Conservation (phyloP, 805 yeast genomes). For the Hanseniaspora nectarophila region DNA sequence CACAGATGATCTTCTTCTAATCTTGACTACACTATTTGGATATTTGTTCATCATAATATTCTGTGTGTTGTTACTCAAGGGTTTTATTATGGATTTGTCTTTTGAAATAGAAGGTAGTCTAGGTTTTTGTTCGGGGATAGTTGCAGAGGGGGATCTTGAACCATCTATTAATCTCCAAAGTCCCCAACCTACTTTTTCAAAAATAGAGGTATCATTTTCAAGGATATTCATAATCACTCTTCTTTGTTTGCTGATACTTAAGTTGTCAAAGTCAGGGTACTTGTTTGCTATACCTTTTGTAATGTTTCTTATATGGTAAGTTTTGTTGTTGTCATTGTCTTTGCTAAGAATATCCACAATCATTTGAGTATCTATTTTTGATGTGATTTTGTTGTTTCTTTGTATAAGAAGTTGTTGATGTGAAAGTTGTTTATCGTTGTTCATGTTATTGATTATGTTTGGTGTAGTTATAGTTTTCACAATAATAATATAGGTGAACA, state of each 20-base stretch:
- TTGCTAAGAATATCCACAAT: constrained; percentile 38
- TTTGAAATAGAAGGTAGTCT: not conserved
- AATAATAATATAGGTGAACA: not conserved
- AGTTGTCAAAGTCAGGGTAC: constrained; percentile 65
- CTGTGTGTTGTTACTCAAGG: not conserved
- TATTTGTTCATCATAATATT: not conserved
- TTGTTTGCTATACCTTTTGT: constrained; percentile 65
- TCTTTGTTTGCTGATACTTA: constrained; percentile 79
- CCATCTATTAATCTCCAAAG: constrained; percentile 53
- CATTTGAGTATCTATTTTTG: constrained; percentile 12
- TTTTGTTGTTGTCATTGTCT: not conserved
- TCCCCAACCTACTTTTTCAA: constrained; percentile 96
- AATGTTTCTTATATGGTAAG: constrained; percentile 60
- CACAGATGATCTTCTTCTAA: constrained; percentile 19
- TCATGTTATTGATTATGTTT: not conserved
- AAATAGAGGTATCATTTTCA: constrained; percentile 55
- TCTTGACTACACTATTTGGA: constrained; percentile 21
- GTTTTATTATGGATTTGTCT: not conserved
- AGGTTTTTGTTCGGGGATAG: not conserved
- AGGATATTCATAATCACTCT: constrained; percentile 80
- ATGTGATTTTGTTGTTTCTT: constrained; percentile 11
- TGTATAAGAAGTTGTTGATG: constrained; percentile 12
- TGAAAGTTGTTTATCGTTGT: not conserved
- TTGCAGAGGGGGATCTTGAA: not conserved
- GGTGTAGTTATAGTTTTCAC: not conserved